These are phyloP conservation scores for Metarhizium sp. DNA, from an alignment of 2,329 filamentous ascomycete species.

Conservation along the genomic window DNA sequence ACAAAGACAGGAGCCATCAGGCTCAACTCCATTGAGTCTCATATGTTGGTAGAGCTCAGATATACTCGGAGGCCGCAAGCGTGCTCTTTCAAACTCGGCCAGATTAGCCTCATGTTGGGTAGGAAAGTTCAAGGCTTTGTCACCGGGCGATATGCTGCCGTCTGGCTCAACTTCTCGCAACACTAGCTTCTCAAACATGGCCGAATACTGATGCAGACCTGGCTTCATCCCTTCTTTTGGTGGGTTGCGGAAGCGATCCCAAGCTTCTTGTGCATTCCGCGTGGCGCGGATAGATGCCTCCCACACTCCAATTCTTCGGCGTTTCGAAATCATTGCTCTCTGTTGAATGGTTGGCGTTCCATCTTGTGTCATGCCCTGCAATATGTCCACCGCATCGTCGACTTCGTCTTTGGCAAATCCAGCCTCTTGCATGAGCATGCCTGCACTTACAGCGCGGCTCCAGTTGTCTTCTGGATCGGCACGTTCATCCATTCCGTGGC, in stretches of 20 bases:
- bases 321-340: conserved; percentile 13
- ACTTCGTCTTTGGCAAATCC: conserved; percentile 39
- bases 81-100: conserved; percentile 55
- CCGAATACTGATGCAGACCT: conserved; percentile 39
- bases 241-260: conserved; percentile 37
- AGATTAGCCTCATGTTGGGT: conserved; percentile 35
- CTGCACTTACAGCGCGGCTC: conserved; percentile 43
- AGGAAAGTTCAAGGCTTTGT: conserved; percentile 41
- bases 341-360: conserved; percentile 49
- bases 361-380: conserved; percentile 42
- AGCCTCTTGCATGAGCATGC: conserved; percentile 44
- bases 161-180: conserved; percentile 18
- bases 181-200: conserved; percentile 51
- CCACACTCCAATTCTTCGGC: conserved; percentile 30
- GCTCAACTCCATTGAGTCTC: conserved; percentile 36
- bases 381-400: conserved; percentile 39
- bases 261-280: conserved; percentile 52
- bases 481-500: conserved; percentile 51
- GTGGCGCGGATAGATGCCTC: conserved; percentile 48
- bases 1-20: conserved; percentile 39
- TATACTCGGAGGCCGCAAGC: conserved; percentile 50
- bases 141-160: conserved; percentile 42
- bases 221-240: conserved; percentile 25
- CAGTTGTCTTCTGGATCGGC: conserved; percentile 40
- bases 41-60: conserved; percentile 52